Conservation (phyloP, 73 alveolate species). For the Blepharisma japonicum region DNA sequence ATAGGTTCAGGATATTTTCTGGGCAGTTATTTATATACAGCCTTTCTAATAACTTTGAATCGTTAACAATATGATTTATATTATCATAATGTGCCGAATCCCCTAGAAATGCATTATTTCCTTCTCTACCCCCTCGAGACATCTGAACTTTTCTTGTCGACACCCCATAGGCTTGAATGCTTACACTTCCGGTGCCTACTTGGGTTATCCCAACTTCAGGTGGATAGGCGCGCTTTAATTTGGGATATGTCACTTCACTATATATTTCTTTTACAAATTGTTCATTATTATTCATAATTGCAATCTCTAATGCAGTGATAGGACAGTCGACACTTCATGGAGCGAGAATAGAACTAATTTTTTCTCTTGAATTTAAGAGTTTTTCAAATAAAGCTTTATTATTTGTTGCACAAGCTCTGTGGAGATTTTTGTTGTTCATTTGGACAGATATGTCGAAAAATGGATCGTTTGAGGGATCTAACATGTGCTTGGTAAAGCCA, state of each 20-base stretch:
- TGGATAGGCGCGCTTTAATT: slow-evolving; percentile 35
- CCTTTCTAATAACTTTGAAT: slow-evolving; percentile 42
- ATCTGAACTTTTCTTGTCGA: slow-evolving; percentile 79
- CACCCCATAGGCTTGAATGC: slow-evolving; percentile 83
- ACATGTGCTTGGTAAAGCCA: neutral
- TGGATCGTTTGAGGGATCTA: slow-evolving; percentile 26
- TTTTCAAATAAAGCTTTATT: neutral
- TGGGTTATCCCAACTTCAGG: slow-evolving; percentile 62
- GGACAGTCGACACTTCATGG: slow-evolving; percentile 71
- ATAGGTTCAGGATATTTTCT: slow-evolving; percentile 58
- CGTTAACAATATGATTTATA: slow-evolving; percentile 33
- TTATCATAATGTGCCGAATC: slow-evolving; percentile 48
- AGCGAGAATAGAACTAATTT: slow-evolving; percentile 53
- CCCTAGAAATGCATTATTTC: slow-evolving; percentile 94
- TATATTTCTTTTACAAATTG: slow-evolving; percentile 66
- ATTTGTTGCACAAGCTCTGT: neutral
- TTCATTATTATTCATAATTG: slow-evolving; percentile 62
- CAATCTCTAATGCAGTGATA: slow-evolving; percentile 67
- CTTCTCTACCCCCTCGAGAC: slow-evolving; percentile 95
- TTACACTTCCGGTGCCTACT: slow-evolving; percentile 82
- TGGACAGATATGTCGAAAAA: slow-evolving; percentile 6
- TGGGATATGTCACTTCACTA: slow-evolving; percentile 43
- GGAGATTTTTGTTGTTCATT: slow-evolving; percentile 43
- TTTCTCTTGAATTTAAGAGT: neutral
- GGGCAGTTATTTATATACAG: slow-evolving; percentile 49